phyloP scores from a whole-genome alignment of 148 eudicot genomes.

The Nepenthes mirabilis region DNA sequence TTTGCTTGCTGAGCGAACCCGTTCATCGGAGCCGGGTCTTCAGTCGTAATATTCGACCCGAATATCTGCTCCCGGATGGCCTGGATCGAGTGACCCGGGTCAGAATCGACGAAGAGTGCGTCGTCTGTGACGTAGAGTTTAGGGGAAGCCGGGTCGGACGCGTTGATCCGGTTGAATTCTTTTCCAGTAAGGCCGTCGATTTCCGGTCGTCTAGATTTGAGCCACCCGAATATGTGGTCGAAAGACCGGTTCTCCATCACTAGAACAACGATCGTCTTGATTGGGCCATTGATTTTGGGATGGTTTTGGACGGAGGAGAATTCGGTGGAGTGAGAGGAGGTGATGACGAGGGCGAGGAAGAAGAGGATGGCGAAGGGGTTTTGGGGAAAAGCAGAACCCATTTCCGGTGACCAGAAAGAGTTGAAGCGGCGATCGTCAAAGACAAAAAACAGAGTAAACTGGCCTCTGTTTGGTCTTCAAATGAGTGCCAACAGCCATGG shows the following conservation, averaged over 20 bases:
- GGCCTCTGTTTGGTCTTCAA: not conserved
- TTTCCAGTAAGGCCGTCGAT: slow-evolving; percentile 69
- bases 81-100: slow-evolving; percentile 95
- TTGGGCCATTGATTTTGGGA: slow-evolving; percentile 34
- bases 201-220: slow-evolving; percentile 67
- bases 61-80: slow-evolving; percentile 85
- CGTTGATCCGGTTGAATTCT: slow-evolving; percentile 52
- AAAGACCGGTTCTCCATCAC: slow-evolving; percentile 98
- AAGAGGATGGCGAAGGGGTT: slow-evolving; percentile 10
- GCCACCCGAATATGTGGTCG: slow-evolving; percentile 88
- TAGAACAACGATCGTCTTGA: slow-evolving; percentile 71
- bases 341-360: slow-evolving; percentile 11
- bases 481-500: not conserved
- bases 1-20: slow-evolving; percentile 86
- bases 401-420: slow-evolving; percentile 4
- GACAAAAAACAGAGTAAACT: not conserved
- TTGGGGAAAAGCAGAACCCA: slow-evolving; percentile 9
- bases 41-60: slow-evolving; percentile 32
- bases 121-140: slow-evolving; percentile 40
- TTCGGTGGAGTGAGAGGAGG: slow-evolving; percentile 18
- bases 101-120: slow-evolving; percentile 67
- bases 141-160: slow-evolving; percentile 52
- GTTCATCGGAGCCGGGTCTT: slow-evolving; percentile 85
- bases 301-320: slow-evolving; percentile 18
- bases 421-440: not conserved